Evolutionary conservation across 2,329 filamentous ascomycete genomes (phyloP).

Genomic region (Cyanodermella asteris): DNA sequence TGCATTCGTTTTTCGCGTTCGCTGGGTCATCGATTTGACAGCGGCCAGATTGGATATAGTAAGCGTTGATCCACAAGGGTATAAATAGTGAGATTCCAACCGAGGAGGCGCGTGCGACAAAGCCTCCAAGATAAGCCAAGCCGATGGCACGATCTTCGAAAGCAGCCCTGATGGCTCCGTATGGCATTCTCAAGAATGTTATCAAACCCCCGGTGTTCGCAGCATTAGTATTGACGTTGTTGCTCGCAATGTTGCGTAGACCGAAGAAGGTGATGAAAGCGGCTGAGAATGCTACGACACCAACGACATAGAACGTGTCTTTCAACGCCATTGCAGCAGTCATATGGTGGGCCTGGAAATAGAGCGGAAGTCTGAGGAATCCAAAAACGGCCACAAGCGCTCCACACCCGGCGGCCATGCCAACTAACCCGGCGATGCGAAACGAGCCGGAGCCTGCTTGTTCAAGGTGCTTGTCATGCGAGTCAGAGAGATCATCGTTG

Average conservation of each 20-base stretch:
- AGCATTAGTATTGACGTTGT: background rate
- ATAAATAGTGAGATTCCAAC: conserved; percentile 92
- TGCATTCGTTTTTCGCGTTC: conserved; percentile 68
- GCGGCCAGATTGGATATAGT: conserved; percentile 60
- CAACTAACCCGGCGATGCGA: conserved; percentile 68
- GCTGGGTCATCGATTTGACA: conserved; percentile 32
- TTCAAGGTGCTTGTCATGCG: conserved; percentile 23
- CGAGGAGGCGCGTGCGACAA: conserved; percentile 82
- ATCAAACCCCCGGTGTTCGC: background rate
- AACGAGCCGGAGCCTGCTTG: conserved; percentile 8
- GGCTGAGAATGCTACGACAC: conserved; percentile 46
- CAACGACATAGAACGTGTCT: conserved; percentile 75
- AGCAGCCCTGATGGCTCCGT: conserved; percentile 44
- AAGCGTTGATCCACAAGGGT: conserved; percentile 77
- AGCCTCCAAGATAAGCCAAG: conserved; percentile 78
- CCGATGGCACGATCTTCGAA: conserved; percentile 58
- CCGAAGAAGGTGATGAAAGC: conserved; percentile 60
- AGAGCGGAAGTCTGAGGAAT: conserved; percentile 72
- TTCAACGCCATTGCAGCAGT: conserved; percentile 54
- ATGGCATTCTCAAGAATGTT: conserved; percentile 43
- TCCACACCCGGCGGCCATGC: conserved; percentile 78
- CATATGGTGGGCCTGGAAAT: conserved; percentile 51
- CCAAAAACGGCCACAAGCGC: conserved; percentile 62
- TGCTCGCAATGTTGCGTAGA: conserved; percentile 37
- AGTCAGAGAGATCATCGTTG: conserved; percentile 37